These are phyloP conservation scores for Ceratocystis alfenasii DNA, from an alignment of 2,329 filamentous ascomycete genomes.

Conservation along the genomic window DNA sequence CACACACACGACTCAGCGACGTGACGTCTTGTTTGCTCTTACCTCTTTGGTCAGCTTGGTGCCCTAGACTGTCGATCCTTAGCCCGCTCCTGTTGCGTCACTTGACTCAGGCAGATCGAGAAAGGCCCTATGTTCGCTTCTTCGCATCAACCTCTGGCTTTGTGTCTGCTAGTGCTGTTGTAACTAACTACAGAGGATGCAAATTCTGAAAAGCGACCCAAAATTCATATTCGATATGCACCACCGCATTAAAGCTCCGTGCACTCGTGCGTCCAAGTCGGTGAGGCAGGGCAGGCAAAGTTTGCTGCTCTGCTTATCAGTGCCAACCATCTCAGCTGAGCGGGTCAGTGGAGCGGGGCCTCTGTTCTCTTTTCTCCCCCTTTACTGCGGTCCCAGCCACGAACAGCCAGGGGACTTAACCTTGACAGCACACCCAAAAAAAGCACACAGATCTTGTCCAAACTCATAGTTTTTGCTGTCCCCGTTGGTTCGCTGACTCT, in stretches of 20 bases:
- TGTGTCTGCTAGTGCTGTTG: neutral
- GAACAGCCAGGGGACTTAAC: neutral
- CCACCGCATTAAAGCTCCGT: neutral
- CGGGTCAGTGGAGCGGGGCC: neutral
- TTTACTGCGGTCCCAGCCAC: neutral
- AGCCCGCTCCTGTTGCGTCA: neutral
- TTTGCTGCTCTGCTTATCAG: neutral
- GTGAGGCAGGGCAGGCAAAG: neutral
- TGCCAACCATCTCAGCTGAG: constrained; percentile 1
- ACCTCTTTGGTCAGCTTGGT: neutral
- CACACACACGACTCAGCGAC: no score
- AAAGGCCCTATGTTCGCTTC: neutral
- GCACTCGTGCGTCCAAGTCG: neutral
- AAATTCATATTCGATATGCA: neutral
- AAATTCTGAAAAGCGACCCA: neutral
- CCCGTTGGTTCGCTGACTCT: neutral
- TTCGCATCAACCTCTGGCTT: neutral
- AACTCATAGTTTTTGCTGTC: neutral
- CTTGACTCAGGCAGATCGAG: neutral
- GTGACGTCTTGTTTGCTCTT: neutral
- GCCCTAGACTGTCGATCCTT: neutral
- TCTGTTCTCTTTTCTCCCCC: neutral
- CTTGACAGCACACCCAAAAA: neutral
- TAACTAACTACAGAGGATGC: neutral
- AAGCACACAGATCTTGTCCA: neutral